phyloP scores from a whole-genome alignment of 139 green algal genomes.

The Chlorella ohadii region DNA sequence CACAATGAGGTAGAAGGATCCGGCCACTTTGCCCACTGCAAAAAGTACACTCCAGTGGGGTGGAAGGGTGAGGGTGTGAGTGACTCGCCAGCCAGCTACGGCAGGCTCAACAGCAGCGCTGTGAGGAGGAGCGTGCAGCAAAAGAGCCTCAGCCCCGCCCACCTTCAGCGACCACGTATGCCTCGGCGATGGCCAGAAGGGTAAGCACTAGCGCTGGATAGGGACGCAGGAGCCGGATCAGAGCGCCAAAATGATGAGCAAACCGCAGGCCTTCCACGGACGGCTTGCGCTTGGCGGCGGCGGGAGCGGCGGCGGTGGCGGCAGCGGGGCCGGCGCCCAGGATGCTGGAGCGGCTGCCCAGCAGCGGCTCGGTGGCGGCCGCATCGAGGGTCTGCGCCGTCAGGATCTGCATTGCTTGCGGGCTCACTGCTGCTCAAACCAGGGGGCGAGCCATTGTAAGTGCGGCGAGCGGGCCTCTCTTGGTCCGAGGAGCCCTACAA shows the following conservation, averaged over 20 bases:
- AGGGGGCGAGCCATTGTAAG: too few relatives aligned
- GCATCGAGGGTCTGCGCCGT: neutral
- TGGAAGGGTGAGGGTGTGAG: too few relatives aligned
- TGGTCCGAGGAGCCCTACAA: too few relatives aligned
- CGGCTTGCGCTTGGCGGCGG: neutral
- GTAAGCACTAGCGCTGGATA: slow-evolving; percentile 43
- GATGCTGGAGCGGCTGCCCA: neutral
- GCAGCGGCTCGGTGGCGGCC: slow-evolving; percentile 2
- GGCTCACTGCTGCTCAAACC: too few relatives aligned
- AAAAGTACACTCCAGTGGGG: too few relatives aligned
- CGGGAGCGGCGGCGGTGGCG: neutral
- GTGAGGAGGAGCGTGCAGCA: too few relatives aligned
- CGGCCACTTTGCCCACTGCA: slow-evolving; percentile 61
- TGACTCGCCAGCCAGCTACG: too few relatives aligned
- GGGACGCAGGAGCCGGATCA: slow-evolving; percentile 43
- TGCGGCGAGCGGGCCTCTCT: too few relatives aligned
- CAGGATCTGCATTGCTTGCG: neutral
- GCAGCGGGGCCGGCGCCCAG: neutral
- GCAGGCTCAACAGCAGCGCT: too few relatives aligned
- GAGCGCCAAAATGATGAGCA: neutral
- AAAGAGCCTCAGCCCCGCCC: neutral
- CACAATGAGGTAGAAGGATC: slow-evolving; percentile 51
- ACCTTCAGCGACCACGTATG: slow-evolving; percentile 44
- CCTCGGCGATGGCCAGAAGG: slow-evolving; percentile 39
- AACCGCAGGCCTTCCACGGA: slow-evolving; percentile 4